A percentile compares a stretch with the other conserved stretches of the same genome.
phyloP scores from a whole-genome alignment of 345 rosid species.

The Eucalyptus tenuipes region DNA sequence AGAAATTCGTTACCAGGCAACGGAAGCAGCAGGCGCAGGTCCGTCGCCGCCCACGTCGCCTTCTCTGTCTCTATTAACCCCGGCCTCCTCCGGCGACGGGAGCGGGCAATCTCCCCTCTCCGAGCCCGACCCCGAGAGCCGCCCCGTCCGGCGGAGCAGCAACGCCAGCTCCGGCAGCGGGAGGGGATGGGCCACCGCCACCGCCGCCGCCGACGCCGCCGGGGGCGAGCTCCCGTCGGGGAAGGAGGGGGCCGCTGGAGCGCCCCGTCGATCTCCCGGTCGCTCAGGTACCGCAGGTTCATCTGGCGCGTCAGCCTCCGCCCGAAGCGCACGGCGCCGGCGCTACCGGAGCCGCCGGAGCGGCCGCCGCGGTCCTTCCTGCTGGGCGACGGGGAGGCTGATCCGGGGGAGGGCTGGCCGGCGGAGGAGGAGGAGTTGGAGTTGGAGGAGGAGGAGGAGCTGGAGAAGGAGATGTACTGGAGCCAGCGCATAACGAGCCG shows the following conservation, averaged over 20 bases:
- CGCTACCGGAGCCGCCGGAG: too few species aligned
- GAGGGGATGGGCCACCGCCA: neutral
- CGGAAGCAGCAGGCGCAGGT: neutral
- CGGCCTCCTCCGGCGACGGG: constrained; percentile 16
- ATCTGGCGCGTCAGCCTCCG: constrained; percentile 33
- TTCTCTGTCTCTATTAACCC: constrained; percentile 15
- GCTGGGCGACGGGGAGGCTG: constrained; percentile 1
- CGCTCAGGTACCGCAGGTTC: constrained; percentile 51
- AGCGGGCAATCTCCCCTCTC: neutral
- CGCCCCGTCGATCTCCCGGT: constrained; percentile 20
- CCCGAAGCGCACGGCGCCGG: constrained; percentile 6
- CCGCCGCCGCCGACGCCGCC: neutral
- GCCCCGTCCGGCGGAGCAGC: neutral
- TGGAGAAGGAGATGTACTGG: constrained; percentile 36
- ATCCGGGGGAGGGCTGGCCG: neutral
- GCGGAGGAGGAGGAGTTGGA: neutral
- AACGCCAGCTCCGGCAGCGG: neutral
- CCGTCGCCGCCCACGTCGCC: constrained; percentile 15
- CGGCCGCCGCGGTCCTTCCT: neutral
- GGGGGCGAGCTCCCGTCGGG: neutral
- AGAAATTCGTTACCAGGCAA: neutral
- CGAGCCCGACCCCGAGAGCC: neutral
- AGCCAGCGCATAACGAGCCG: constrained; percentile 68
- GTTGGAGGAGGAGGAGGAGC: constrained; percentile 16
- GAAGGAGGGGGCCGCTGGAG: neutral